Evolutionary conservation across 805 yeast genomes (phyloP).

Genomic region (Zygosaccharomyces kombuchaensis): DNA sequence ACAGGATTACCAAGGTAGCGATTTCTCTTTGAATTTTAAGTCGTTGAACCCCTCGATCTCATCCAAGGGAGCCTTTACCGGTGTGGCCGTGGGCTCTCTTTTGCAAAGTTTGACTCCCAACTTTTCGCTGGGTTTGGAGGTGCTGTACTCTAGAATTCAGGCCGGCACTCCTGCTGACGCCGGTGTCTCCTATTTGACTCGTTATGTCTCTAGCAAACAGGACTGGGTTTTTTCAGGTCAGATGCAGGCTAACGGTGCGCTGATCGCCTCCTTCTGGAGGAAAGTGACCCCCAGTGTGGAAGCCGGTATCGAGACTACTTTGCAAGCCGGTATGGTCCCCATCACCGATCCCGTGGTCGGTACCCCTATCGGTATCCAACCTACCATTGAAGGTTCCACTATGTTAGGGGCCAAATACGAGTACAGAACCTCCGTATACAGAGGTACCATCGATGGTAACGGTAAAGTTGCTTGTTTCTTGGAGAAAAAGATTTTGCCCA

Average conservation of each 20-base stretch:
- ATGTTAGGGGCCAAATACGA: conserved; percentile 96
- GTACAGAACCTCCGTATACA: conserved; percentile 91
- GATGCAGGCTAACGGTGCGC: conserved; percentile 86
- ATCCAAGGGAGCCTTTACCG: conserved; percentile 62
- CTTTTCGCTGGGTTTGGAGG: conserved; percentile 86
- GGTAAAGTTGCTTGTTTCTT: conserved; percentile 90
- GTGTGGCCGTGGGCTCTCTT: conserved; percentile 87
- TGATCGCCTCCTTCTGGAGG: conserved; percentile 90
- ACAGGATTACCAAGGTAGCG: conserved; percentile 90
- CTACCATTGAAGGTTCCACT: conserved; percentile 85
- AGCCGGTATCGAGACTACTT: conserved; percentile 86
- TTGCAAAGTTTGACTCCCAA: conserved; percentile 84
- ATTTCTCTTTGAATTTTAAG: conserved; percentile 84
- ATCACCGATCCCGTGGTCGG: conserved; percentile 72
- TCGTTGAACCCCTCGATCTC: conserved; percentile 81
- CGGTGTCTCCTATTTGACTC: conserved; percentile 82
- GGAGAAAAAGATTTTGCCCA: conserved; percentile 91
- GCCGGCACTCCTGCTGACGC: conserved; percentile 83
- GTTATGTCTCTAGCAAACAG: conserved; percentile 67
- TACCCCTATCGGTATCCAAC: conserved; percentile 75
- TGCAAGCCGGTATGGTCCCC: conserved; percentile 72
- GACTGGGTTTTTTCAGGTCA: conserved; percentile 94
- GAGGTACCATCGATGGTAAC: conserved; percentile 87
- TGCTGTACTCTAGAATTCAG: conserved; percentile 72
- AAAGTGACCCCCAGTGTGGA: conserved; percentile 88